Conservation (phyloP, 768 basidiomycete genomes). For the Lyophyllum shimeji region DNA sequence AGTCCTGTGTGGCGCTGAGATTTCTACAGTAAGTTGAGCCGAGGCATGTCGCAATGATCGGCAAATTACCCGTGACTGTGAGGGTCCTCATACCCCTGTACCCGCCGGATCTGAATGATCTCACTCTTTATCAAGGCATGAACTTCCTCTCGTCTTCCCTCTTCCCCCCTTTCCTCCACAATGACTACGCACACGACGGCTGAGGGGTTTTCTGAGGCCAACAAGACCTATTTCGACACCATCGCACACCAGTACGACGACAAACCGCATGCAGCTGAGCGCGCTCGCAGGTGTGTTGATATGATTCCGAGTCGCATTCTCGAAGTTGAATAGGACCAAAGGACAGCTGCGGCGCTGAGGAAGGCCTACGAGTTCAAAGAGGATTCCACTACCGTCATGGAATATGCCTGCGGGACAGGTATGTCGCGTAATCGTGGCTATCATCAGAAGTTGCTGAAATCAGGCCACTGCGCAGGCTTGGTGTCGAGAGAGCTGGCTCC, state of each 20-base stretch:
- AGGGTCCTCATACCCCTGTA: conserved; percentile 4
- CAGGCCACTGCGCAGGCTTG: conserved; percentile 42
- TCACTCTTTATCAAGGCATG: neutral
- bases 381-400: conserved; percentile 58
- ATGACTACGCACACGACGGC: neutral
- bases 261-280: conserved; percentile 12
- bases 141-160: neutral
- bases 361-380: conserved; percentile 50
- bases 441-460: neutral
- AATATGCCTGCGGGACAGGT: conserved; percentile 79
- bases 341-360: conserved; percentile 36
- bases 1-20: too few species aligned
- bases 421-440: conserved; percentile 7
- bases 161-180: neutral
- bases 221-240: conserved; percentile 17
- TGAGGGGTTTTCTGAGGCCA: conserved; percentile 11
- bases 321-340: conserved; percentile 10
- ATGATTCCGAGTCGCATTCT: neutral
- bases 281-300: conserved; percentile 15
- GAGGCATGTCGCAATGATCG: neutral
- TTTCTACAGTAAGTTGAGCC: too few species aligned
- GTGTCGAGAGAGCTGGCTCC: conserved; percentile 62
- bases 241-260: conserved; percentile 17
- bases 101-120: neutral
- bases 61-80: conserved; percentile 1